Conservation (phyloP, 1,284 basidiomycete species). For the Veloboletus limbatus region DNA sequence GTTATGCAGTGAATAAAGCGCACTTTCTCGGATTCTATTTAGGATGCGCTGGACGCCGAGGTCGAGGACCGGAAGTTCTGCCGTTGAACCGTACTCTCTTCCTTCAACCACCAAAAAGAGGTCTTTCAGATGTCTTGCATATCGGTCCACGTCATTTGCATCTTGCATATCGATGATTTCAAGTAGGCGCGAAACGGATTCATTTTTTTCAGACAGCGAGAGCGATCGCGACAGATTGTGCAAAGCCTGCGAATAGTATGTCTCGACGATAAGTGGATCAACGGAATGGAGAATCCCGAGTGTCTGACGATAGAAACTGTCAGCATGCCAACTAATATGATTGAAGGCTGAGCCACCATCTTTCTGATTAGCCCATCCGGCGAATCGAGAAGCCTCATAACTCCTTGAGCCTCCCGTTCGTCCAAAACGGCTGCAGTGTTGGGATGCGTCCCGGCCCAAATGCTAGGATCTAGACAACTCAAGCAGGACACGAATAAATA, state of each 20-base stretch:
- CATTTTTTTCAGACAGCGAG: slow-evolving; percentile 36
- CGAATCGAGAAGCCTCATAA: slow-evolving; percentile 64
- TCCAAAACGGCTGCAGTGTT: slow-evolving; percentile 54
- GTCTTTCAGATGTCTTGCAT: slow-evolving; percentile 51
- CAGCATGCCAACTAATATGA: slow-evolving; percentile 1
- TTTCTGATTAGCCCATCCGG: slow-evolving; percentile 55
- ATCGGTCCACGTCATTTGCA: slow-evolving; percentile 53
- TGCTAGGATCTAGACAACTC: slow-evolving; percentile 48
- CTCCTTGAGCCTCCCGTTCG: slow-evolving; percentile 62
- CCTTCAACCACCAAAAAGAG: slow-evolving; percentile 46
- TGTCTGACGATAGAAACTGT: slow-evolving; percentile 43
- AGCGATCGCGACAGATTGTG: slow-evolving; percentile 38
- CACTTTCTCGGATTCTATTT: slow-evolving; percentile 47
- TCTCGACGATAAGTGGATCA: slow-evolving; percentile 53
- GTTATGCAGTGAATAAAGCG: slow-evolving; percentile 18
- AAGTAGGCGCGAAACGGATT: slow-evolving; percentile 46
- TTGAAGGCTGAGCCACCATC: slow-evolving; percentile 42
- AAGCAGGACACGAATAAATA: slow-evolving; percentile 66
- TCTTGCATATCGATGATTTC: slow-evolving; percentile 53
- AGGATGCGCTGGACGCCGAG: slow-evolving; percentile 54
- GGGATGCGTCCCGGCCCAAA: slow-evolving; percentile 64
- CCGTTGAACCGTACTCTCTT: slow-evolving; percentile 25
- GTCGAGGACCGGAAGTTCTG: slow-evolving; percentile 47
- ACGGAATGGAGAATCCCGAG: slow-evolving; percentile 52
- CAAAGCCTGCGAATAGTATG: slow-evolving; percentile 50